phyloP scores from a whole-genome alignment of 75 land plant genomes.

The Sequoia sempervirens region DNA sequence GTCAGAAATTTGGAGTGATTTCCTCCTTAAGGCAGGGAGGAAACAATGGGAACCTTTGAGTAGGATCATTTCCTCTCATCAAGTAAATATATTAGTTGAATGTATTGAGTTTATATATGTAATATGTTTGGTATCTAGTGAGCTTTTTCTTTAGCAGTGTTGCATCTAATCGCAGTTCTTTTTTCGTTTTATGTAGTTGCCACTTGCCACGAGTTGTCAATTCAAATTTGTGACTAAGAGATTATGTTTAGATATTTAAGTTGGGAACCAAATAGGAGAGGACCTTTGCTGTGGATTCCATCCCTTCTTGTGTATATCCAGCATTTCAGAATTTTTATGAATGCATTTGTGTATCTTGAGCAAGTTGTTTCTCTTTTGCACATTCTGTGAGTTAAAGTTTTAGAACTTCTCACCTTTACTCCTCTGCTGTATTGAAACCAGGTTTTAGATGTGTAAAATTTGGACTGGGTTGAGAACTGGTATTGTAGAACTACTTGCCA shows the following conservation, averaged over 20 bases:
- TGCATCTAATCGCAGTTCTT: neutral
- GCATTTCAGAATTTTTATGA: neutral
- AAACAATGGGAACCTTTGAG: neutral
- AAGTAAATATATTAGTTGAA: neutral
- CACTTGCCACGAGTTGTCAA: neutral
- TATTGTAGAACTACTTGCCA: neutral
- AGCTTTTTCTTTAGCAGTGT: neutral
- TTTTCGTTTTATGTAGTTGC: neutral
- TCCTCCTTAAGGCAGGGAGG: neutral
- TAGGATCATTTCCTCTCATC: neutral
- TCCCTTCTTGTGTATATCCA: neutral
- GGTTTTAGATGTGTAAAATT: neutral
- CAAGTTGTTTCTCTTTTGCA: neutral
- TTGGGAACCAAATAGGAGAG: neutral
- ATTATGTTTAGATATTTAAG: too few species aligned
- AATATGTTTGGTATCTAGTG: neutral
- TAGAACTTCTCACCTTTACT: neutral
- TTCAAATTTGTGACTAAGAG: neutral
- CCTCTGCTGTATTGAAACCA: neutral
- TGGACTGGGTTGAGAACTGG: neutral
- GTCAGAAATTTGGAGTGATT: neutral
- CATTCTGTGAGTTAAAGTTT: neutral
- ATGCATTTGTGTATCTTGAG: neutral
- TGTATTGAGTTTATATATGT: neutral
- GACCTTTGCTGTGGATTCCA: neutral